A percentile compares a stretch with the other conserved stretches of the same genome.
Conservation (phyloP, 2,329 filamentous ascomycete genomes). For the Lecanicillium sp. region DNA sequence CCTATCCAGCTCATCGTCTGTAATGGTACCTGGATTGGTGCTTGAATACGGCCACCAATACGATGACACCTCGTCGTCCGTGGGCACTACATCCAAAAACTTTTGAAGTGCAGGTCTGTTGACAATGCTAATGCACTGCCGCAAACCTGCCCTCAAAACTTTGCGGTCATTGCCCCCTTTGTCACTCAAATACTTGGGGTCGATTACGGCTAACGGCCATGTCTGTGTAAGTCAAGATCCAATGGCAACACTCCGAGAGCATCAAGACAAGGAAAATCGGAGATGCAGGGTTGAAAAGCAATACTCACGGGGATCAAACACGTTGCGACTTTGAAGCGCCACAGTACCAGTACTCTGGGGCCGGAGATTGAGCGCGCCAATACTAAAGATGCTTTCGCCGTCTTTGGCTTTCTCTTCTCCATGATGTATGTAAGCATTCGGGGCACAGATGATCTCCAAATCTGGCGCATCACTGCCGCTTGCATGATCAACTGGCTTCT, state of each 20-base stretch:
- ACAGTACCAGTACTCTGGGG: constrained; percentile 9
- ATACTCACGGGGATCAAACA: constrained; percentile 11
- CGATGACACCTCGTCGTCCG: constrained; percentile 8
- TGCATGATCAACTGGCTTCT: constrained; percentile 7
- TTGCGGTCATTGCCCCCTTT: constrained; percentile 10
- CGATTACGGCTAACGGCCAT: constrained; percentile 7
- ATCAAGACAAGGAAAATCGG: no score
- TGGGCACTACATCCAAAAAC: constrained; percentile 10
- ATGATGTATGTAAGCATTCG: constrained; percentile 9
- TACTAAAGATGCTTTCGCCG: constrained; percentile 5
- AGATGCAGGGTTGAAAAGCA: no score
- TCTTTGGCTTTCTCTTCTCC: constrained; percentile 6
- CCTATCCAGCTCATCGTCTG: constrained; percentile 10
- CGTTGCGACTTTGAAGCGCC: constrained; percentile 6
- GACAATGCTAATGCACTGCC: constrained; percentile 7
- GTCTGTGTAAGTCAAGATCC: background rate
- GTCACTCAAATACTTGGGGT: constrained; percentile 10
- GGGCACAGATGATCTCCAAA: constrained; percentile 9
- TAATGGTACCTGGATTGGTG: constrained; percentile 9
- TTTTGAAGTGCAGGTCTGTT: constrained; percentile 8
- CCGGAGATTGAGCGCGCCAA: constrained; percentile 5
- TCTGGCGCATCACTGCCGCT: constrained; percentile 8
- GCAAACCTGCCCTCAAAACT: constrained; percentile 9
- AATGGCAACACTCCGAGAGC: no score
- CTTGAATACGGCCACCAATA: constrained; percentile 13